Conservation (phyloP, 805 yeast genomes). For the Saccharomycopsis oosterbeekiorum region DNA sequence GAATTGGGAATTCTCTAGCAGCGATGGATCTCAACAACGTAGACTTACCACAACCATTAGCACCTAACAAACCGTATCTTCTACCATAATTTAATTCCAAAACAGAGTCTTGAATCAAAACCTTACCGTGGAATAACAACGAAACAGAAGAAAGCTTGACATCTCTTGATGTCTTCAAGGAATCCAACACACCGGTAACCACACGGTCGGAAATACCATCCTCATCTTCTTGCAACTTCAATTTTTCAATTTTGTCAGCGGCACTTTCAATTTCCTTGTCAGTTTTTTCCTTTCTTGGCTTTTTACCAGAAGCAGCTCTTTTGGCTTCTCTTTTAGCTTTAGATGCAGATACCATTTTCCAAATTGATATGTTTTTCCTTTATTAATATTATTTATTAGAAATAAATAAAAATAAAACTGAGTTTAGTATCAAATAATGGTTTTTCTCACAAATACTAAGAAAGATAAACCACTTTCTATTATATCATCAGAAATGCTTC, state of each 20-base stretch:
- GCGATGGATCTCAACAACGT: constrained; percentile 90
- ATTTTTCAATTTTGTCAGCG: constrained; percentile 68
- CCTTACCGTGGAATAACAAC: constrained; percentile 94
- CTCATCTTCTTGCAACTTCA: constrained; percentile 88
- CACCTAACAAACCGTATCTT: constrained; percentile 95
- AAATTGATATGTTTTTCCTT: not conserved
- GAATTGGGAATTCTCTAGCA: constrained; percentile 92
- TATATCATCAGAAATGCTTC: too few species aligned
- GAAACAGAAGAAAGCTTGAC: constrained; percentile 84
- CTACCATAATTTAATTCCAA: constrained; percentile 95
- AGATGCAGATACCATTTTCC: constrained; percentile 58
- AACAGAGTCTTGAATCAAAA: constrained; percentile 82
- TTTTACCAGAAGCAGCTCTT: constrained; percentile 75
- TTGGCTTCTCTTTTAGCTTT: constrained; percentile 98
- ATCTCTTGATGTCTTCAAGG: constrained; percentile 87
- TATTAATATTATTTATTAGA: too few species aligned
- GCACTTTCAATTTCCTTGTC: constrained; percentile 45
- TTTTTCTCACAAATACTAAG: too few species aligned
- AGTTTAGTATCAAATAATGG: too few species aligned
- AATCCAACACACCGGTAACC: constrained; percentile 91
- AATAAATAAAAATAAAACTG: too few species aligned
- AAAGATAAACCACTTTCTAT: too few species aligned
- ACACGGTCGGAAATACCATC: constrained; percentile 95
- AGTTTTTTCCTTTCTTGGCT: constrained; percentile 45
- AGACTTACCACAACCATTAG: constrained; percentile 98